Percentiles rank a stretch among this genome's conserved stretches.
phyloP scores from a whole-genome alignment of 306 rosid genomes.

The Spatholobus suberectus region DNA sequence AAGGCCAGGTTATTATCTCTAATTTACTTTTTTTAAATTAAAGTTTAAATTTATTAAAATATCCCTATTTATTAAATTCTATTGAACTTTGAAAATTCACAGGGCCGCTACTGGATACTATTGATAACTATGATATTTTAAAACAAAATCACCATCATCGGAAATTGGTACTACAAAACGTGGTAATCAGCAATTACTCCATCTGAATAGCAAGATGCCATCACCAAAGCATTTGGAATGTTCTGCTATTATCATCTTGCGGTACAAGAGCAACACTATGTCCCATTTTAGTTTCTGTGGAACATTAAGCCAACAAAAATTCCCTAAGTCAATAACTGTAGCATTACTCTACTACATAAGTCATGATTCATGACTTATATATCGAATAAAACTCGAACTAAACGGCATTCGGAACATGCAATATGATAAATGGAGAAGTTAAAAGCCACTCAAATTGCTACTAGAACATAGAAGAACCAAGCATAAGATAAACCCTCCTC shows the following conservation, averaged over 20 bases:
- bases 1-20: too few relatives aligned
- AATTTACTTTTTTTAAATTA: too few relatives aligned
- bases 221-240: slow-evolving; percentile 2
- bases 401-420: background rate
- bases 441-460: background rate
- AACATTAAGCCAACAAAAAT: background rate
- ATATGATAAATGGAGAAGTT: background rate
- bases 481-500: background rate
- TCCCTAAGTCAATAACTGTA: background rate
- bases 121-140: background rate
- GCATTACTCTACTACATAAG: background rate
- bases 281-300: background rate
- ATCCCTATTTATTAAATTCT: too few relatives aligned
- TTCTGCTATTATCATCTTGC: slow-evolving; percentile 18
- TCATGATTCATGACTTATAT: background rate
- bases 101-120: too few relatives aligned
- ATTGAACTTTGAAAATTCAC: too few relatives aligned
- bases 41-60: too few relatives aligned
- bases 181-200: background rate
- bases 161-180: background rate
- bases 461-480: slow-evolving; percentile 13
- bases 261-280: background rate
- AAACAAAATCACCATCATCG: background rate
- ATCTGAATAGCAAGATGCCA: slow-evolving; percentile 10
- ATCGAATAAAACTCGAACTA: slow-evolving; percentile 7